Base-by-base conservation (phyloP, 2,329 filamentous ascomycete genomes). In the Ceratocystis lukuohia region DNA sequence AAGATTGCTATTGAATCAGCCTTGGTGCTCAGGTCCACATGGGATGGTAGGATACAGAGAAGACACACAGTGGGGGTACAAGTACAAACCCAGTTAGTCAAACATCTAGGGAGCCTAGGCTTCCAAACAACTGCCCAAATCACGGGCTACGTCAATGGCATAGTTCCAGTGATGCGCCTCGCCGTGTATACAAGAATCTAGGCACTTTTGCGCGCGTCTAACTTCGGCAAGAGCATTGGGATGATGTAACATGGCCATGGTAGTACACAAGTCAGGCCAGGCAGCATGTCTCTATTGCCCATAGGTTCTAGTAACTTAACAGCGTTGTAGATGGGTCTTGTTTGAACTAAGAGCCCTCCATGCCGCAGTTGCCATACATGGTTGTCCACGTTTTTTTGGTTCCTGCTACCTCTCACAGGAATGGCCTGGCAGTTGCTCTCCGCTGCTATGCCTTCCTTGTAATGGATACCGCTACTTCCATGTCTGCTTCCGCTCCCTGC, bases 181-280 rank as follows among this genome's bases (percentile, higher is more conserved):
- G 3, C 12, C 7, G 28, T 30, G 5, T 25, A 4, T 17, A 59
- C 30, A 25, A 7, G 30, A 59, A 37, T 59, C 28, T 25, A n/a
- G 56, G 56, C 30, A 59, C 56, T 59, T 59, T 59, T 59, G 56
- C 12, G 7, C 33, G 28, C 12, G 37, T 15, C 17, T 37, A 33
- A 59, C 33, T 37, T 37, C 56, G 56, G 56, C 25, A 59, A 37
- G 28, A 59, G 28, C 56, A 2, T 59, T 59, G 25, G 22, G 56
- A 59, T 59, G 56, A 59, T 59, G 56, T 59, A 59, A 59, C 56
- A 59, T 37, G 25, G 15, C 17, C 28, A 12, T 59, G 56, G 56
- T 37, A 37, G 22, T 30, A 59, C 56, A 59, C 28, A 15, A 22
- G 4, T 17, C 12, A 59, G 25, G 4, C 12, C 12, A 41, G 37